Percentiles rank a stretch among this genome's conserved stretches.
These are phyloP conservation scores for Dendrobium chrysotoxum DNA, from an alignment of 106 monocot genomes.

Conservation along the genomic window DNA sequence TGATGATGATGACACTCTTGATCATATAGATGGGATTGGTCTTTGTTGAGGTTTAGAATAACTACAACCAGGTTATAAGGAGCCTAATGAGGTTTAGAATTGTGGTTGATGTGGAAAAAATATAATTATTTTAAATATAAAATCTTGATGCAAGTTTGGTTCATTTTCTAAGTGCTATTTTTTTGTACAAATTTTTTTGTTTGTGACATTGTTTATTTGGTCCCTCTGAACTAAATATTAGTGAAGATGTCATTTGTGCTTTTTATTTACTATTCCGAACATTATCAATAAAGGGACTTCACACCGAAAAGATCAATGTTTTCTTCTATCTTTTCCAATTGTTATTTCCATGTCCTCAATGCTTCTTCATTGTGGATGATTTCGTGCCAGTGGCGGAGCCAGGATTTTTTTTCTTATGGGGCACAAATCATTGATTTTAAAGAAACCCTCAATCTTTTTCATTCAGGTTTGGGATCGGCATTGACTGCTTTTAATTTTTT, in stretches of 20 bases:
- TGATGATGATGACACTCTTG: not conserved
- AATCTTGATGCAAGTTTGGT: not conserved
- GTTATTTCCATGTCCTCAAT: not conserved
- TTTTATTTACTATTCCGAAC: not conserved
- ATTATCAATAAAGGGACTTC: too few relatives aligned
- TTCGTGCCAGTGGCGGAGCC: too few relatives aligned
- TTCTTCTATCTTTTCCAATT: not conserved
- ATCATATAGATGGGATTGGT: not conserved
- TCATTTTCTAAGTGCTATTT: not conserved
- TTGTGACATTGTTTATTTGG: not conserved
- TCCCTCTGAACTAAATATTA: not conserved
- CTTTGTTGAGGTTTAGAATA: not conserved
- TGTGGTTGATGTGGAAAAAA: too few relatives aligned
- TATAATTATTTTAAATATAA: not conserved
- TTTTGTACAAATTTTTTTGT: not conserved
- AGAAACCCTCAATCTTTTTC: too few relatives aligned
- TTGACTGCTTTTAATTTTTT: too few relatives aligned
- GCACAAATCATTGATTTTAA: too few relatives aligned
- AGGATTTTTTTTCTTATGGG: too few relatives aligned
- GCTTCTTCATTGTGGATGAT: too few relatives aligned
- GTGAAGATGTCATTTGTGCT: not conserved
- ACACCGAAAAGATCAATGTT: not conserved
- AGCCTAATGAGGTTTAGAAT: not conserved
- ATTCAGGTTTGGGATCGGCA: too few relatives aligned
- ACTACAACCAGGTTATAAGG: not conserved